Conservation (phyloP, 495 filamentous ascomycete genomes). For the Penicillium robsamsonii region DNA sequence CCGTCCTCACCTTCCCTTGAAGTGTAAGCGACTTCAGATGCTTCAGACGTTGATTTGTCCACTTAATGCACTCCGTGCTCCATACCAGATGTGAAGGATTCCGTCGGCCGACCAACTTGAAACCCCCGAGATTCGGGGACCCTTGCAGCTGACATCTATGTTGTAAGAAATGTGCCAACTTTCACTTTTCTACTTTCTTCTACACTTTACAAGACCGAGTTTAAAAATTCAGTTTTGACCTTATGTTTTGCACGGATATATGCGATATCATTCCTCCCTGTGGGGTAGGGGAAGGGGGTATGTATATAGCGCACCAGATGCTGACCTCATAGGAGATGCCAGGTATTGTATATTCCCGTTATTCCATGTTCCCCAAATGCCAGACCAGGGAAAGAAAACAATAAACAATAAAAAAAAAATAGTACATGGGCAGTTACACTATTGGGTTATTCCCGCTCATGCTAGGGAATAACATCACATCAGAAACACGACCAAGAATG, state of each 20-base stretch:
- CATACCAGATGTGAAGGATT: background rate
- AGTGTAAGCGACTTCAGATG: too few relatives aligned
- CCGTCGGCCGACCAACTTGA: background rate
- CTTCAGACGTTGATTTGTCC: too few relatives aligned
- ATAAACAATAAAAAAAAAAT: background rate
- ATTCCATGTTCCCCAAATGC: background rate
- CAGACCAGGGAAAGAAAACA: background rate
- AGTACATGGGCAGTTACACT: background rate
- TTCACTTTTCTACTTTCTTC: background rate
- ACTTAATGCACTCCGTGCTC: too few relatives aligned
- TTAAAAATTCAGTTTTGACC: background rate
- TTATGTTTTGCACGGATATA: background rate
- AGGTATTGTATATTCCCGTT: slow-evolving; percentile 3
- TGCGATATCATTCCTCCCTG: background rate
- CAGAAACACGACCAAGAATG: slow-evolving; percentile 37
- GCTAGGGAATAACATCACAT: slow-evolving; percentile 46
- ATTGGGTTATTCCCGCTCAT: slow-evolving; percentile 25
- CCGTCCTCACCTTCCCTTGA: too few relatives aligned
- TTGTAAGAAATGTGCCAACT: background rate
- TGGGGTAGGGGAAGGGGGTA: background rate
- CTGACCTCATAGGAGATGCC: background rate
- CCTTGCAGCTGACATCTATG: too few relatives aligned
- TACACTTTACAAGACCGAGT: background rate
- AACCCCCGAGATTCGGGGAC: background rate
- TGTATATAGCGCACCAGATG: background rate